A percentile compares a stretch with the other conserved stretches of the same genome.
These are phyloP conservation scores for Rhodomyrtus psidioides DNA, from an alignment of 441 rosid species.

Conservation along the genomic window DNA sequence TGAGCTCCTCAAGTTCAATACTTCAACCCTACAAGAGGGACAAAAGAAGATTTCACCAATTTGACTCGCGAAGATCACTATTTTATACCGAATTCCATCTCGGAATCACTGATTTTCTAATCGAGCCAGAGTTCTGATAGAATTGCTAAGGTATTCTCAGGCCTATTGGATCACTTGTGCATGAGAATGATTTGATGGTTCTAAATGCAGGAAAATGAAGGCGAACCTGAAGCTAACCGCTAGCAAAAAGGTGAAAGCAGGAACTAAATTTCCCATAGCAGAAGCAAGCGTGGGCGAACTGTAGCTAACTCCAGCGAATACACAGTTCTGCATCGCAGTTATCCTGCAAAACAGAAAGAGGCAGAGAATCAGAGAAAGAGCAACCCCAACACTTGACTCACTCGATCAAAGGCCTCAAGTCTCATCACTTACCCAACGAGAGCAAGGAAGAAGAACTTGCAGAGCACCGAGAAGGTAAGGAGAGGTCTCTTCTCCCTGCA, in stretches of 20 bases:
- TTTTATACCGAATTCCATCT: neutral
- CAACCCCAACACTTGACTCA: neutral
- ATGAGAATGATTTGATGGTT: neutral
- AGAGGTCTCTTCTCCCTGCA: constrained; percentile 30
- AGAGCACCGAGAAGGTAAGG: constrained; percentile 26
- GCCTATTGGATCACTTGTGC: neutral
- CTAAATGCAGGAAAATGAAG: neutral
- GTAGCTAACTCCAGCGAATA: constrained; percentile 24
- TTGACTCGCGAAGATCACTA: neutral
- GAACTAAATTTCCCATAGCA: constrained; percentile 23
- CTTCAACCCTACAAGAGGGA: constrained; percentile 31
- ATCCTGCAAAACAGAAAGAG: constrained; percentile 14
- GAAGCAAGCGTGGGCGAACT: constrained; percentile 37
- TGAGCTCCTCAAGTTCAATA: constrained; percentile 24
- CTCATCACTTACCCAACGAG: constrained; percentile 28
- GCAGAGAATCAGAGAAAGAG: neutral
- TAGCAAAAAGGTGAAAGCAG: constrained; percentile 35
- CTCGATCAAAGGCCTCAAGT: neutral
- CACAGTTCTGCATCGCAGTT: constrained; percentile 28
- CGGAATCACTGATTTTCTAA: neutral
- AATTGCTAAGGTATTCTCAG: neutral
- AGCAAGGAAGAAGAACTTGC: constrained; percentile 39
- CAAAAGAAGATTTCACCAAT: neutral
- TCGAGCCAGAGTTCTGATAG: neutral
- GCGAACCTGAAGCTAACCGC: constrained; percentile 37